Conservation (phyloP, 2,329 filamentous ascomycete species). For the Decorospora gaudefroyi region DNA sequence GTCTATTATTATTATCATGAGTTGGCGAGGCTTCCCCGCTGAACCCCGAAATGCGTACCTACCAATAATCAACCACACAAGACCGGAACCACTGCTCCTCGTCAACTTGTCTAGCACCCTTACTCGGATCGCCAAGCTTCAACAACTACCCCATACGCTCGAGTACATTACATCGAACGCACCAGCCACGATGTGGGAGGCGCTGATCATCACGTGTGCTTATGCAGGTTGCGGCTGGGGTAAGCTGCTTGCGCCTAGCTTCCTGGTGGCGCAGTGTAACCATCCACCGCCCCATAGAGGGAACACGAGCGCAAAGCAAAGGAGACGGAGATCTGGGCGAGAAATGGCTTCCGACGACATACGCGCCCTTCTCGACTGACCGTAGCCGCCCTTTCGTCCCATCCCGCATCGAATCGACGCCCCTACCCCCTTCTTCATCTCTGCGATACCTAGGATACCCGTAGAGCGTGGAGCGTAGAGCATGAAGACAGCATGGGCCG, state of each 20-base stretch:
- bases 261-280: slow-evolving; percentile 24
- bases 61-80: slow-evolving; percentile 1
- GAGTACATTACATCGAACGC: background rate
- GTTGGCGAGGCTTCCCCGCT: slow-evolving; percentile 20
- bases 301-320: slow-evolving; percentile 5
- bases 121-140: slow-evolving; percentile 1
- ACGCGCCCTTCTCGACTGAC: slow-evolving; percentile 13
- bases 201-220: slow-evolving; percentile 34
- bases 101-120: slow-evolving; percentile 4
- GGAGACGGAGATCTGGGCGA: background rate
- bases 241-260: slow-evolving; percentile 15
- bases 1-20: no score
- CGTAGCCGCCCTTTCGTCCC: slow-evolving; percentile 14
- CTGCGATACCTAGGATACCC: no score
- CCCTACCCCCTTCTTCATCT: slow-evolving; percentile 1
- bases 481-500: slow-evolving; percentile 36
- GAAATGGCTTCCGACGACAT: slow-evolving; percentile 12
- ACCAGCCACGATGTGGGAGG: slow-evolving; percentile 4
- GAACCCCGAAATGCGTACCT: slow-evolving; percentile 8
- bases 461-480: no score
- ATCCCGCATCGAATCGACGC: slow-evolving; percentile 11
- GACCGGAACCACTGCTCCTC: no score
- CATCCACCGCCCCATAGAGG: slow-evolving; percentile 12
- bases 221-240: slow-evolving; percentile 26
- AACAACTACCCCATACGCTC: background rate